phyloP scores from a whole-genome alignment of 768 basidiomycete genomes.

The Calocybe cyanea region DNA sequence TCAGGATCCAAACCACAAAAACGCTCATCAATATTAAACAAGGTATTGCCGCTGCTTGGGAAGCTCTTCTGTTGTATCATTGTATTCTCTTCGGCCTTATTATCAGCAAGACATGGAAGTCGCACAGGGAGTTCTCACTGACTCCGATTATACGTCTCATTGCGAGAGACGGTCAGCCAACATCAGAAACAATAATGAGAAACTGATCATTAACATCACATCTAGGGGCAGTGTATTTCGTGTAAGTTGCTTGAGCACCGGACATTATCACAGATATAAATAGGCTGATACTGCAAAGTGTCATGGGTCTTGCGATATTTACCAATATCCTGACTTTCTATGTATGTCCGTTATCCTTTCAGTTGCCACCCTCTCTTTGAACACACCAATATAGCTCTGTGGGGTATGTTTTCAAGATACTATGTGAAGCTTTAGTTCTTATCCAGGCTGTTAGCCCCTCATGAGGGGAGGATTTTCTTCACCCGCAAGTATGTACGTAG shows the following conservation, averaged over 20 bases:
- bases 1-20: too few relatives aligned
- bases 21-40: neutral
- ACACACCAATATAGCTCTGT: constrained; percentile 18
- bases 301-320: constrained; percentile 48
- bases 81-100: constrained; percentile 45
- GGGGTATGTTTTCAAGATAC: constrained; percentile 17
- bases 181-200: neutral
- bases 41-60: constrained; percentile 42
- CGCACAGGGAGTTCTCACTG: constrained; percentile 23
- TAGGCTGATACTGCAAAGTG: constrained; percentile 27
- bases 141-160: constrained; percentile 38
- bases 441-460: constrained; percentile 28
- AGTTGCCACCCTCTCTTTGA: neutral
- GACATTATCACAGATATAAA: neutral
- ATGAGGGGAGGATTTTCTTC: constrained; percentile 46
- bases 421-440: constrained; percentile 1
- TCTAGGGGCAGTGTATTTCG: constrained; percentile 56
- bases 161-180: constrained; percentile 44
- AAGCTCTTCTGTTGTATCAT: constrained; percentile 48
- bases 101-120: constrained; percentile 38
- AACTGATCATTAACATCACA: neutral
- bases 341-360: constrained; percentile 17
- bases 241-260: constrained; percentile 32
- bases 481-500: constrained; percentile 43
- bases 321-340: constrained; percentile 43